These are phyloP conservation scores for Phanerodontia chrysosporium DNA, from an alignment of 768 basidiomycete species.

Conservation along the genomic window DNA sequence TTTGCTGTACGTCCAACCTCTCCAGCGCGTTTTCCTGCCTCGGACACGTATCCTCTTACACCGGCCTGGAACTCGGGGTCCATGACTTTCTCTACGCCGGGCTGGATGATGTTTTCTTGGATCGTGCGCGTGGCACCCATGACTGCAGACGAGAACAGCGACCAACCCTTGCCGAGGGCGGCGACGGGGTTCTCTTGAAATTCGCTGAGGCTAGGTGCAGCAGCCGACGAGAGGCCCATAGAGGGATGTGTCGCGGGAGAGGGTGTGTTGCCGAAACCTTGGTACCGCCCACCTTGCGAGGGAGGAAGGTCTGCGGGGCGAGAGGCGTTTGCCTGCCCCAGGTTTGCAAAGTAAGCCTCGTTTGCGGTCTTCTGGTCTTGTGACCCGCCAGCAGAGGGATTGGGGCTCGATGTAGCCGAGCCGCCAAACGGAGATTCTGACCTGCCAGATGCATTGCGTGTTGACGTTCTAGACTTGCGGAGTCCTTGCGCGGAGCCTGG, in stretches of 20 bases:
- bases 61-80: slow-evolving; percentile 79
- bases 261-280: slow-evolving; percentile 90
- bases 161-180: slow-evolving; percentile 93
- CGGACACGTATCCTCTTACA: slow-evolving; percentile 67
- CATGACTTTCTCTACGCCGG: slow-evolving; percentile 73
- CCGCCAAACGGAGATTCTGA: slow-evolving; percentile 43
- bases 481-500: slow-evolving; percentile 79
- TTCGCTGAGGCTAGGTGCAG: slow-evolving; percentile 74
- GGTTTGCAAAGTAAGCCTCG: slow-evolving; percentile 78
- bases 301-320: slow-evolving; percentile 82
- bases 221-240: slow-evolving; percentile 69
- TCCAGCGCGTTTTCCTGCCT: slow-evolving; percentile 63
- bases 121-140: slow-evolving; percentile 75
- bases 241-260: slow-evolving; percentile 64
- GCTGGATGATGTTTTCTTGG: slow-evolving; percentile 85
- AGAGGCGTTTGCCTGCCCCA: slow-evolving; percentile 78
- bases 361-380: slow-evolving; percentile 72
- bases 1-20: slow-evolving; percentile 63
- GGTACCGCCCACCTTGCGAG: slow-evolving; percentile 90
- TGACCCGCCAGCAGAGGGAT: slow-evolving; percentile 38
- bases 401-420: slow-evolving; percentile 40
- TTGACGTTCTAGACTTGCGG: slow-evolving; percentile 79
- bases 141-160: slow-evolving; percentile 85
- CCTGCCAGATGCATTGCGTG: slow-evolving; percentile 44
- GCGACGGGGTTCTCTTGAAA: slow-evolving; percentile 83